Evolutionary conservation across 805 yeast genomes (phyloP), one percentile per base, ranked within the genome.

Genomic region (Komagataella populi): DNA sequence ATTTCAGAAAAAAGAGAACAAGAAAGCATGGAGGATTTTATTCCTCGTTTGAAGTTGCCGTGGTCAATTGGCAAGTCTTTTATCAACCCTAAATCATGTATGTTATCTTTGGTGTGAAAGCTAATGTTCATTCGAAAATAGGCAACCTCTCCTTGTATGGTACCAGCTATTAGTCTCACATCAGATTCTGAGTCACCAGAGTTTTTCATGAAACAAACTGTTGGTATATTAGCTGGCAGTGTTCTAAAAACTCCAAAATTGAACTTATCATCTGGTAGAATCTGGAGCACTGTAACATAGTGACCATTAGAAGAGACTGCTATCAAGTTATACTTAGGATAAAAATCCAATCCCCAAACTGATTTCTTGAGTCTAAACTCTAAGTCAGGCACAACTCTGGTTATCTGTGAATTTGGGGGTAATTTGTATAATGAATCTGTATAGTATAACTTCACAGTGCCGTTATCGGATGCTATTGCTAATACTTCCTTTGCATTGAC

Each of bases 291-390:
- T 0, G 74, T 66, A 1, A 80, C 63, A 5, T 63, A 60, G 51
- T 71, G 77, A 3, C 78, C 68, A 56, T 83, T 83, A 55, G 80
- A 85, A 0, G 84, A 74, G 0, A 73, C 70, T 0, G 67, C 76
- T 12, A 82, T 54, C 46, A 76, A 51, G 51, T 68, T 59, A 44
- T 62, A 67, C 47, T 54, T 24, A 3, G 56, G 58, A n/a, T 62
- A 55, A 44, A 74, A 62, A 57, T 80, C 85, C 17, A 79, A 56
- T 0, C 87, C 86, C 89, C 89, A 83, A 1, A 74, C 78, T 1
- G 84, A 78, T 1, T 74, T 63, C 65, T 65, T 48, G 74, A 56
- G 36, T 62, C 65, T 3, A 74, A 51, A 6, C 60, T 63, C 55
- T 45, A 57, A 53, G 55, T 63, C 55, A 17, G 66, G 61, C 14